Evolutionary conservation across 495 filamentous ascomycete genomes (phyloP).

Genomic region (Polyplosphaeria fusca): DNA sequence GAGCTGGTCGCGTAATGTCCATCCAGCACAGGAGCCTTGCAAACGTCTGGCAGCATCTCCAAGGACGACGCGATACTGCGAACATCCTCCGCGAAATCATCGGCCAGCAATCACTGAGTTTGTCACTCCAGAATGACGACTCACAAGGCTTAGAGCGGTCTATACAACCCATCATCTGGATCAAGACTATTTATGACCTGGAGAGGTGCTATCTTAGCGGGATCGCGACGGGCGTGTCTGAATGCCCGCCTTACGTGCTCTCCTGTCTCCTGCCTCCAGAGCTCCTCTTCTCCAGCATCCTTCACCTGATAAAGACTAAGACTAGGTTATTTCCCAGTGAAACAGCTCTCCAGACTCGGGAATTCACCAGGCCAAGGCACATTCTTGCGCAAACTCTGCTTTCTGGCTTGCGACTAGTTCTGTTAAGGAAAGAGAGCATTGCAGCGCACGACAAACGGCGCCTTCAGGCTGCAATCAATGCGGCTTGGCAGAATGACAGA

Average conservation of each 20-base stretch:
- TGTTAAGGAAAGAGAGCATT: conserved; percentile 22
- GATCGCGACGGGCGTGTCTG: conserved; percentile 14
- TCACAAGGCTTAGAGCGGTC: conserved; percentile 12
- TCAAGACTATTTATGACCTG: conserved; percentile 30
- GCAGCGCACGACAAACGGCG: conserved; percentile 17
- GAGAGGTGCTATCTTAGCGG: conserved; percentile 27
- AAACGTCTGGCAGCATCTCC: conserved; percentile 24
- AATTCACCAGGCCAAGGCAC: conserved; percentile 23
- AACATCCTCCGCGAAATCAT: conserved; percentile 30
- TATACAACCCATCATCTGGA: conserved; percentile 28
- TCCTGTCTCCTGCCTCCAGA: conserved; percentile 26
- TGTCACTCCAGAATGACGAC: conserved; percentile 13
- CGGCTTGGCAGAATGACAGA: conserved; percentile 28
- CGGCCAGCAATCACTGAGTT: conserved; percentile 28
- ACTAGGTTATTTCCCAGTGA: conserved; percentile 22
- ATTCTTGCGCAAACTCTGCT: conserved; percentile 29
- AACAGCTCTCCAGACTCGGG: conserved; percentile 26
- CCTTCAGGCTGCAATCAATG: conserved; percentile 25
- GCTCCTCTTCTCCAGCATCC: conserved; percentile 26
- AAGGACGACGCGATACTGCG: conserved; percentile 27
- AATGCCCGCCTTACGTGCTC: conserved; percentile 30
- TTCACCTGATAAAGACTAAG: conserved; percentile 31
- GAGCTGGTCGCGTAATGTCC: conserved; percentile 22
- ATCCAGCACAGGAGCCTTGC: conserved; percentile 16
- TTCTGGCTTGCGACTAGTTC: conserved; percentile 26